These are phyloP conservation scores for Klebsormidium nitens DNA, from an alignment of 139 green algal species.

Conservation along the genomic window DNA sequence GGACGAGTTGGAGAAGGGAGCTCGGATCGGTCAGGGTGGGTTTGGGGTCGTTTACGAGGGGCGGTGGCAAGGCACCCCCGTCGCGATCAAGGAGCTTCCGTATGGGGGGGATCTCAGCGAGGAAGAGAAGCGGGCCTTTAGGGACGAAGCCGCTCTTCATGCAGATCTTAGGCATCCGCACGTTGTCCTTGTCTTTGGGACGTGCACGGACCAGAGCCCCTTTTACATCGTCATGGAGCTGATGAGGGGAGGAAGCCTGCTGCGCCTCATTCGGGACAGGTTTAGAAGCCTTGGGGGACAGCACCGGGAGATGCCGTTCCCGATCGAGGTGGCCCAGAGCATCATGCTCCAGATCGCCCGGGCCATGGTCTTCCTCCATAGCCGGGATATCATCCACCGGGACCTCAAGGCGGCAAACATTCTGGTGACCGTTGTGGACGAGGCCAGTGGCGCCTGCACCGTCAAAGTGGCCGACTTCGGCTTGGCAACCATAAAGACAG, in stretches of 20 bases:
- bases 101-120: not conserved
- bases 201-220: not conserved
- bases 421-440: constrained; percentile 84
- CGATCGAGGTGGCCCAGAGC: not conserved
- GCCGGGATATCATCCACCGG: constrained; percentile 43
- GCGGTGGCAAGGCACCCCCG: not conserved
- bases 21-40: not conserved
- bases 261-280: not conserved
- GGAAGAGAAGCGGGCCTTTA: not conserved
- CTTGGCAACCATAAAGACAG: constrained; percentile 60
- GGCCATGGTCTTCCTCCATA: constrained; percentile 22
- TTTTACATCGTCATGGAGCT: not conserved
- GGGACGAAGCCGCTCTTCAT: not conserved
- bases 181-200: not conserved
- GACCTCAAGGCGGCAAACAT: constrained; percentile 93
- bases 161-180: not conserved
- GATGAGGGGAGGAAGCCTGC: not conserved
- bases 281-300: not conserved
- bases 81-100: not conserved
- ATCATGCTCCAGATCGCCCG: constrained; percentile 9
- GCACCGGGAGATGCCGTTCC: too few relatives aligned
- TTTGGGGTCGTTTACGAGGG: not conserved
- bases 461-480: constrained; percentile 94
- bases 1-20: not conserved
- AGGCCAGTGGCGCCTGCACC: constrained; percentile 11